Percentiles rank a stretch among this genome's conserved stretches.
phyloP scores from a whole-genome alignment of 306 rosid genomes.

The Cucurbita pepo region DNA sequence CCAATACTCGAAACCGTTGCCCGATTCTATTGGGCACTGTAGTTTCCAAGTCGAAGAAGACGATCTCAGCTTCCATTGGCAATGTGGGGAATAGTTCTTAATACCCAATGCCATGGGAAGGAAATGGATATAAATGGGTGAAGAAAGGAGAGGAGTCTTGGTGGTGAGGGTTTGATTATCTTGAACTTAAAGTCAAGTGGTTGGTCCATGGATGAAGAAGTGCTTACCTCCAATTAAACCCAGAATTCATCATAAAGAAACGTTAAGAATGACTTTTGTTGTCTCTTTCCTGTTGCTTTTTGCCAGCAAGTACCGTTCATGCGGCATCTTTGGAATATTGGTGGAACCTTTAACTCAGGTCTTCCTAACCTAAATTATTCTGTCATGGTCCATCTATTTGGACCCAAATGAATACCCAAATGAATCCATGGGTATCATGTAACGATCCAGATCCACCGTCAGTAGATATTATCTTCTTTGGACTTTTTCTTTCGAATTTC shows the following conservation, averaged over 20 bases:
- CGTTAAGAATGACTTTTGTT: conserved; percentile 9
- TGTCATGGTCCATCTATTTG: background rate
- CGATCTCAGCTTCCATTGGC: conserved; percentile 54
- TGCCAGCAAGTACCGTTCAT: background rate
- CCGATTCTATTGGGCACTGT: conserved; percentile 63
- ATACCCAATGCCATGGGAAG: no score
- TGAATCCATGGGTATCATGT: no score
- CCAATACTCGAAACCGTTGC: conserved; percentile 53
- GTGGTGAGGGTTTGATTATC: conserved; percentile 36
- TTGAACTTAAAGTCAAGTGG: conserved; percentile 43
- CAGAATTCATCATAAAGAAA: conserved; percentile 10
- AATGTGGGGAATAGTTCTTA: background rate
- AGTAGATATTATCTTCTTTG: no score
- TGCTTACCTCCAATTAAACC: conserved; percentile 19
- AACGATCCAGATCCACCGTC: no score
- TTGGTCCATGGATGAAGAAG: conserved; percentile 18
- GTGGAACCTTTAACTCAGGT: conserved; percentile 1
- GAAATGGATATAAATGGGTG: conserved; percentile 6
- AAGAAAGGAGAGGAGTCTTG: conserved; percentile 24
- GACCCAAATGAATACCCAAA: no score
- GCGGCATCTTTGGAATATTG: conserved; percentile 7
- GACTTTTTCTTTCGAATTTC: no score
- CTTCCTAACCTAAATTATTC: background rate
- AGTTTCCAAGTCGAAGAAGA: conserved; percentile 90
- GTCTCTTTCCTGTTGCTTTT: background rate